Conservation (phyloP, 1,284 basidiomycete species). For the Schizophyllum commune region DNA sequence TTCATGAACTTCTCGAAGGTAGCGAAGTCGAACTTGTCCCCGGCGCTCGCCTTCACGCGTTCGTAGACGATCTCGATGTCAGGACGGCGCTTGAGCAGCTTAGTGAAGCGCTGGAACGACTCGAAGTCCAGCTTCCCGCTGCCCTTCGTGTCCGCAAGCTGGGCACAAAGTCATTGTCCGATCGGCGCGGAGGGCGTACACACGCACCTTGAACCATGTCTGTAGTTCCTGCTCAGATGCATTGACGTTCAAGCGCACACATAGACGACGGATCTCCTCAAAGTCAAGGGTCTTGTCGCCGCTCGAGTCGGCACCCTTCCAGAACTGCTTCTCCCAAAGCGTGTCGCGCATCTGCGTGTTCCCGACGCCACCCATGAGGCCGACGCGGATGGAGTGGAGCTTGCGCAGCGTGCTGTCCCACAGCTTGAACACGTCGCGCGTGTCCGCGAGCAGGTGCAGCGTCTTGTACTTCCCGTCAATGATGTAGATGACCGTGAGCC, state of each 20-base stretch:
- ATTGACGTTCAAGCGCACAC: slow-evolving; percentile 68
- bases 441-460: slow-evolving; percentile 81
- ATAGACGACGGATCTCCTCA: slow-evolving; percentile 70
- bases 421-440: slow-evolving; percentile 58
- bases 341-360: slow-evolving; percentile 57
- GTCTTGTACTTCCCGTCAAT: slow-evolving; percentile 84
- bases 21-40: slow-evolving; percentile 41
- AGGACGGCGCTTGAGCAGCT: slow-evolving; percentile 72
- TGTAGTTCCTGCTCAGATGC: slow-evolving; percentile 49
- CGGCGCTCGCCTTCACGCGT: slow-evolving; percentile 32
- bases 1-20: slow-evolving; percentile 65
- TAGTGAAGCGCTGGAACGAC: slow-evolving; percentile 82
- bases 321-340: slow-evolving; percentile 81
- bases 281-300: slow-evolving; percentile 64
- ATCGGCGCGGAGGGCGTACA: neutral
- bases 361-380: slow-evolving; percentile 60
- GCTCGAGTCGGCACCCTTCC: slow-evolving; percentile 65
- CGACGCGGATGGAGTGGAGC: slow-evolving; percentile 54
- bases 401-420: slow-evolving; percentile 62
- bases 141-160: slow-evolving; percentile 63
- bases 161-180: slow-evolving; percentile 3
- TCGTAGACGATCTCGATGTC: slow-evolving; percentile 71
- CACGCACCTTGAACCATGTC: slow-evolving; percentile 57
- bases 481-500: slow-evolving; percentile 78
- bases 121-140: slow-evolving; percentile 72